A percentile compares a stretch with the other conserved stretches of the same genome.
Conservation (phyloP, 2,329 filamentous ascomycete genomes). For the Fusarium kyushuense region DNA sequence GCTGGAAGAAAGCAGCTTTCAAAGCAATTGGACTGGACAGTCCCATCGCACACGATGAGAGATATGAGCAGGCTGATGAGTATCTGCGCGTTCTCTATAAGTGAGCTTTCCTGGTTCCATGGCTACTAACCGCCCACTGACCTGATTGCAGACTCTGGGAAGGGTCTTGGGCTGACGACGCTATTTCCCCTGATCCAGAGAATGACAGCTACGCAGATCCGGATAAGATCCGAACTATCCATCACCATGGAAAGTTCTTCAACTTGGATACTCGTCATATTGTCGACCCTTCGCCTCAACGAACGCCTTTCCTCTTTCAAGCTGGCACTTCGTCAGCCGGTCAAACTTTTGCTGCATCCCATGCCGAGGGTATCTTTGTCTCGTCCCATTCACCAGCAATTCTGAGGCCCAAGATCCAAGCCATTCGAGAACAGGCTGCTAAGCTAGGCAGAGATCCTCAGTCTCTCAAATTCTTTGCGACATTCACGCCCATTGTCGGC, state of each 20-base stretch:
- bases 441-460: slow-evolving; percentile 66
- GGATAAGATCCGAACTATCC: slow-evolving; percentile 68
- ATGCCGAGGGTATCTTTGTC: slow-evolving; percentile 72
- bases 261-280: slow-evolving; percentile 59
- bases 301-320: slow-evolving; percentile 69
- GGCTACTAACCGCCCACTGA: background rate
- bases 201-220: slow-evolving; percentile 70
- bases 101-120: slow-evolving; percentile 47
- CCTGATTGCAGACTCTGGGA: slow-evolving; percentile 60
- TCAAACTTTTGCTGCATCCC: slow-evolving; percentile 66
- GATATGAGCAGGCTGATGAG: slow-evolving; percentile 71
- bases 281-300: slow-evolving; percentile 67
- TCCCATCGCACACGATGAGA: slow-evolving; percentile 70
- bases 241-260: slow-evolving; percentile 70
- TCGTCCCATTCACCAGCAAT: slow-evolving; percentile 64
- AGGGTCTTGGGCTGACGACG: slow-evolving; percentile 68
- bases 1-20: slow-evolving; percentile 65
- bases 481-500: slow-evolving; percentile 63
- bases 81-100: slow-evolving; percentile 73
- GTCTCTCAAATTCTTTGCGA: slow-evolving; percentile 68
- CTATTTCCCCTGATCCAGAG: slow-evolving; percentile 64
- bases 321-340: slow-evolving; percentile 70
- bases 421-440: slow-evolving; percentile 64
- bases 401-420: slow-evolving; percentile 62
- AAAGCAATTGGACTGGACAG: slow-evolving; percentile 71